Evolutionary conservation across 495 filamentous ascomycete species (phyloP), one percentile per base, ranked within the genome.

Genomic region (Astrothelium subdiscretum): DNA sequence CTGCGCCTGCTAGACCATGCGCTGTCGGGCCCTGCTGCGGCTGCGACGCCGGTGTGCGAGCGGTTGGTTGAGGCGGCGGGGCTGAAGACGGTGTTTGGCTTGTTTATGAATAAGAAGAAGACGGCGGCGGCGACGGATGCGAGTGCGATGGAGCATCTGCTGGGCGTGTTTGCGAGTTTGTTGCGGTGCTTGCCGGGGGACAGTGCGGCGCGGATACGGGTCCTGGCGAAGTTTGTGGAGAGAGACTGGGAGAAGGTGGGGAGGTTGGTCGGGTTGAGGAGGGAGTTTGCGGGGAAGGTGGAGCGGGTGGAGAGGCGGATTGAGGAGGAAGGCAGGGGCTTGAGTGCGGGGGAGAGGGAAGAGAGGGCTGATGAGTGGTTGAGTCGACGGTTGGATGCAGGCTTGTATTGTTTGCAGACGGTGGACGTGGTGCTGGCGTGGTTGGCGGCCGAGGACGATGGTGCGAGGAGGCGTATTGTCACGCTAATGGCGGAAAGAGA

Each of bases 391-490:
- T 77, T 97, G 32, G 92, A 97, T 68, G 91, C 87, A 0, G 94
- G 94, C 0, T 70, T 97, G 22, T 97, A 90, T 74, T 87, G 81
- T 31, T 75, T 97, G 59, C 90, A 96, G 78, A 90, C 87, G 6
- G 82, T 92, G 52, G 94, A 97, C 76, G 82, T 90, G 12, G 85
- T 97, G 38, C 70, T 97, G 40, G 90, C 94, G 24, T 99, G 95
- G 95, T 77, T 97, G 22, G 77, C 90, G 15, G 95, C 92, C 1
- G 95, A 99, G 73, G 95, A 97, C 69, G 83, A 83, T 52, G 91
- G 90, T 0, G 88, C 90, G 4, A 84, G 79, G 72, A 79, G 74
- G 42, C 87, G 81, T 73, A 83, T 97, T 22, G 65, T 78, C 27
- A 75, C 74, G 22, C 70, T 86, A 29, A 74, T 96, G 32, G 84